These are phyloP conservation scores for Tillandsia leiboldiana DNA, from an alignment of 176 grass and related monocot genomes.

Conservation along the genomic window DNA sequence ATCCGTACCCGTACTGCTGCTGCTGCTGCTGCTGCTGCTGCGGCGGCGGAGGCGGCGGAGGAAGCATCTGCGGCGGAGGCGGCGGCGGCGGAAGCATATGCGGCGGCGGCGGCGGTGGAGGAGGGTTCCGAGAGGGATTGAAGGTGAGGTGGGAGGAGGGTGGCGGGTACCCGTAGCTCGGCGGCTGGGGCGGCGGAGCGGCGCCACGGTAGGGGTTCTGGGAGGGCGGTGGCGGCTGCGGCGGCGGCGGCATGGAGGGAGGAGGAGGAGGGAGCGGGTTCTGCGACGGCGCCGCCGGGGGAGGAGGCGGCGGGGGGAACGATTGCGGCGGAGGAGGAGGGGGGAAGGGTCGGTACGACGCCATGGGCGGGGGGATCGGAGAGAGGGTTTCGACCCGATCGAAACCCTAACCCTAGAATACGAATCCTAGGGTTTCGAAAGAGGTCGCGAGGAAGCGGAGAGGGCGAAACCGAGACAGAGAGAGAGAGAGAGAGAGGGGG, in stretches of 20 bases:
- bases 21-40: background rate
- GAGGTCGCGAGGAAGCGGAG: background rate
- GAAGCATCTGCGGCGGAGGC: background rate
- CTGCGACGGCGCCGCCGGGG: conserved; percentile 26
- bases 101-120: background rate
- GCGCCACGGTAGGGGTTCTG: conserved; percentile 27
- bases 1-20: background rate
- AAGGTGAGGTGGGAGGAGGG: background rate
- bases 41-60: background rate
- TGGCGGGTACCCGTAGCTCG: background rate
- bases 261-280: conserved; percentile 32
- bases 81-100: background rate
- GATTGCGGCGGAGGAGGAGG: conserved; percentile 34
- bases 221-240: conserved; percentile 8
- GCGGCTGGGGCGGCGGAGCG: background rate
- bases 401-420: conserved; percentile 24
- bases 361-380: conserved; percentile 32
- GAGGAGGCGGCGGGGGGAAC: conserved; percentile 35
- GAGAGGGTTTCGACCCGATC: conserved; percentile 22
- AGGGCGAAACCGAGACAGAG: background rate
- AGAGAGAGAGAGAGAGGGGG: background rate
- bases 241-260: conserved; percentile 19
- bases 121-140: background rate
- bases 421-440: background rate
- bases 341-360: conserved; percentile 64